Evolutionary conservation across 805 yeast species (phyloP), one percentile per base, ranked within the genome.

Genomic region (Lipomyces chichibuensis): DNA sequence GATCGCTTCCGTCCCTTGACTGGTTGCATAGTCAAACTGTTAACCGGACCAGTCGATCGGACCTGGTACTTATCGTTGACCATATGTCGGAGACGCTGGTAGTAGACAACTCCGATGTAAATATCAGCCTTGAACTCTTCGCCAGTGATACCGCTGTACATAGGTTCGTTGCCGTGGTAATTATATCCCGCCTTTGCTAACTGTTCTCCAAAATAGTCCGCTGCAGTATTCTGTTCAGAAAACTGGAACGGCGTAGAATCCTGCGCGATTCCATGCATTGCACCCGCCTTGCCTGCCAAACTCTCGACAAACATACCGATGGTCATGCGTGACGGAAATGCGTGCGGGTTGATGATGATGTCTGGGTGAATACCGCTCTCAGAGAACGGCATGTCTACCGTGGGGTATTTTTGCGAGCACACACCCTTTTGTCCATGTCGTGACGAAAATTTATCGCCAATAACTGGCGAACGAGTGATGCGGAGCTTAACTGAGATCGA

Each of bases 251-350:
- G 99, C 0, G 99, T 94, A 55, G 96, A 87, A 76, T 95, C 98
- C 75, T 94, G 98, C 0, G 98, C 96, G 77, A 93, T 88, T 75
- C 99, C 99, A 74, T 95, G 99, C 75, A 95, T 81, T 6, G 97
- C 97, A 78, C 99, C 99, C 4, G 98, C 95, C 80, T 95, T 95
- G 76, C 99, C 99, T n/a, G 99, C 98, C 65, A 95, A 80, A 63
- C 96, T 90, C 80, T 95, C 99, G 59, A 95, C 98, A 80, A 95
- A 95, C 98, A 95, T 95, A 83, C 99, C 99, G 80, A 95, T 94
- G 13, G 99, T 95, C 99, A 95, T 95, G 84, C 99, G 95, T 59
- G 98, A 94, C 74, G 99, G 99, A 94, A 94, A 95, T 72, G 98
- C 99, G 79, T 94, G 99, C 2, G 99, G 99, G 78, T 95, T 95